phyloP scores from a whole-genome alignment of 805 yeast species.

The Saturnispora mendoncae region DNA sequence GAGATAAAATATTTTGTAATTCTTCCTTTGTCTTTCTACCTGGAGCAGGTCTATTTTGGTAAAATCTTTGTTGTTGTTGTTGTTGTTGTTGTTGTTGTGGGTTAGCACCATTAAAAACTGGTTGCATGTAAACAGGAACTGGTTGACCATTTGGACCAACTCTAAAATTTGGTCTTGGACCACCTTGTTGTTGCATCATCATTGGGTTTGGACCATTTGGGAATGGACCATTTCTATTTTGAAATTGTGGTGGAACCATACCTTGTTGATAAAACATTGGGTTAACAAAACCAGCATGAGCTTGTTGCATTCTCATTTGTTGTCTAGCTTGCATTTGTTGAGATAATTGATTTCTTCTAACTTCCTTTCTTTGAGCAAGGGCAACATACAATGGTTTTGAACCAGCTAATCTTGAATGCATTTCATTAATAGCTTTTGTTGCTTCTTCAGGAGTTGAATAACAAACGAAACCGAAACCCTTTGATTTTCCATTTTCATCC shows the following conservation, averaged over 20 bases:
- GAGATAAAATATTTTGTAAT: slow-evolving; percentile 54
- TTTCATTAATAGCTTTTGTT: slow-evolving; percentile 94
- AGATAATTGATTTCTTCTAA: slow-evolving; percentile 91
- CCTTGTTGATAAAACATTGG: slow-evolving; percentile 85
- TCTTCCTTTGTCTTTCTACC: slow-evolving; percentile 23
- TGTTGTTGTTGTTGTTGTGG: slow-evolving; percentile 42
- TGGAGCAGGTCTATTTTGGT: slow-evolving; percentile 34
- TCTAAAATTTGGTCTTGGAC: slow-evolving; percentile 45
- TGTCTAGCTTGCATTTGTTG: slow-evolving; percentile 98
- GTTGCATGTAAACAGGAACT: slow-evolving; percentile 74
- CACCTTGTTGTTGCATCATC: slow-evolving; percentile 54
- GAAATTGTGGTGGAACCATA: slow-evolving; percentile 31
- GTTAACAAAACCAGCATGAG: slow-evolving; percentile 74
- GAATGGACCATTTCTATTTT: slow-evolving; percentile 74
- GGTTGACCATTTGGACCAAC: slow-evolving; percentile 83
- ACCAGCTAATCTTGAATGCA: slow-evolving; percentile 93
- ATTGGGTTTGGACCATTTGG: slow-evolving; percentile 67
- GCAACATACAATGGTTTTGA: slow-evolving; percentile 98
- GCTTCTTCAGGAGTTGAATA: slow-evolving; percentile 98
- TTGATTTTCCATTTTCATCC: slow-evolving; percentile 89
- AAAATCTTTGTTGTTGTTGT: slow-evolving; percentile 35
- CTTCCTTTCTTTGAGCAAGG: slow-evolving; percentile 97
- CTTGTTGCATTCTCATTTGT: slow-evolving; percentile 97
- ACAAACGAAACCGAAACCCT: slow-evolving; percentile 98
- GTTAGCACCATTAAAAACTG: slow-evolving; percentile 57